Evolutionary conservation across 805 yeast species (phyloP), one percentile per base, ranked within the genome.

Genomic region (Lachancea cidri): DNA sequence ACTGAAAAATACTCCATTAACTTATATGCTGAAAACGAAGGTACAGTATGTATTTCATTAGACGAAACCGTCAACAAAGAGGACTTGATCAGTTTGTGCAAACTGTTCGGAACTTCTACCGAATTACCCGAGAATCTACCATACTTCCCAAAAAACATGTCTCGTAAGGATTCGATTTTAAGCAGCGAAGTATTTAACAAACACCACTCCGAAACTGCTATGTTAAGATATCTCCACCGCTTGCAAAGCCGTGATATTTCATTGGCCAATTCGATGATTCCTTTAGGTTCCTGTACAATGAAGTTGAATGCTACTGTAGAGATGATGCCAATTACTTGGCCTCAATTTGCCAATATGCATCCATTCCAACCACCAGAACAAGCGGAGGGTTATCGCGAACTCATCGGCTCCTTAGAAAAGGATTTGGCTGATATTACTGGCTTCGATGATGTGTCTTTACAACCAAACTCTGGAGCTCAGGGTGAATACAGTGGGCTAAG

Each of bases 401-500:
- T 93, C 45, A 77, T 89, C 38, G 58, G 65, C 17, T 95, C 86
- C 58, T 75, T 93, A 25, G 95, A 86, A 62, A 68, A 71, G 29
- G 98, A 93, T 64, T 71, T 93, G 51, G 85, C 89, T 42, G 86
- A 84, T 49, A 89, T 93, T 49, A 91, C 98, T 8, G 98, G 98
- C 0, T 87, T 93, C 57, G 86, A 81, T 46, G 91, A 86, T 31
- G 83, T 95, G 16, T 85, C 97, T 2, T 69, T 86, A 45, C 94
- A 87, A 81, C 98, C 98, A 48, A 93, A 93, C 62, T 86, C 97
- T 30, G 98, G 98, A 52, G 98, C 98, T 30, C 96, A 91, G 66
- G 98, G 98, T 65, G 98, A 93, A 66, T 93, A 84, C 67, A 78
- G 98, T 13, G 98, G 98, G 20, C 72, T 93, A 45, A 77, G 94